These are phyloP conservation scores for Avena atlantica DNA, from an alignment of 176 grass and related monocot species.

Conservation along the genomic window DNA sequence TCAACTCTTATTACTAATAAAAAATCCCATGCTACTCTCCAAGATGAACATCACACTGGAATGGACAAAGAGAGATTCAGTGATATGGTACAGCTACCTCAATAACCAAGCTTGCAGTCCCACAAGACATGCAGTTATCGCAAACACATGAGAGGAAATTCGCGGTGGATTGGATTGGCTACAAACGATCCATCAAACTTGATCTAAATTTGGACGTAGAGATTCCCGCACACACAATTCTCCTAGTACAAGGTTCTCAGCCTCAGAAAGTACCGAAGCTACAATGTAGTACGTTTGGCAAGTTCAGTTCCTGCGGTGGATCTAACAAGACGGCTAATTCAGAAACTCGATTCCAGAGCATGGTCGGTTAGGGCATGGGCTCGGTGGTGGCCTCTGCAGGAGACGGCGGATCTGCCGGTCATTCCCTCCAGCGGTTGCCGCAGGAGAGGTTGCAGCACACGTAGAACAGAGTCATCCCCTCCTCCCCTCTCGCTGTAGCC, in stretches of 20 bases:
- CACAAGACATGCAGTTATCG: neutral
- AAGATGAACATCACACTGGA: neutral
- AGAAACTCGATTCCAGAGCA: too few species aligned
- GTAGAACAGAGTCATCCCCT: slow-evolving; percentile 61
- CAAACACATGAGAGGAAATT: neutral
- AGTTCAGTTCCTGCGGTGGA: neutral
- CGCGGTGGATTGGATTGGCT: neutral
- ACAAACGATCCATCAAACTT: neutral
- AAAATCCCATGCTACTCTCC: too few species aligned
- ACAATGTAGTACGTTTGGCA: neutral
- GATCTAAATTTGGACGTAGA: too few species aligned
- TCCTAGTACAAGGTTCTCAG: neutral
- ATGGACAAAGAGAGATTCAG: neutral
- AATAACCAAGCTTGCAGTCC: neutral
- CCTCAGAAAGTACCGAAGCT: neutral
- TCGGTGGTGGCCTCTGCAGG: too few species aligned
- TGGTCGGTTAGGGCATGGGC: too few species aligned
- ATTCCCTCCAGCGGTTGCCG: neutral
- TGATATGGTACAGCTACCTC: neutral
- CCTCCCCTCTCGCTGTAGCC: slow-evolving; percentile 62
- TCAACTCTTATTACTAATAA: too few species aligned
- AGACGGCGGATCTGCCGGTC: too few species aligned
- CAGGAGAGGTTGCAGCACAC: slow-evolving; percentile 37
- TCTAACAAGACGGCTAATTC: neutral
- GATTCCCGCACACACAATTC: neutral